These are phyloP conservation scores for Chloromonas sp. DNA, from an alignment of 163 green algal species.

Conservation along the genomic window DNA sequence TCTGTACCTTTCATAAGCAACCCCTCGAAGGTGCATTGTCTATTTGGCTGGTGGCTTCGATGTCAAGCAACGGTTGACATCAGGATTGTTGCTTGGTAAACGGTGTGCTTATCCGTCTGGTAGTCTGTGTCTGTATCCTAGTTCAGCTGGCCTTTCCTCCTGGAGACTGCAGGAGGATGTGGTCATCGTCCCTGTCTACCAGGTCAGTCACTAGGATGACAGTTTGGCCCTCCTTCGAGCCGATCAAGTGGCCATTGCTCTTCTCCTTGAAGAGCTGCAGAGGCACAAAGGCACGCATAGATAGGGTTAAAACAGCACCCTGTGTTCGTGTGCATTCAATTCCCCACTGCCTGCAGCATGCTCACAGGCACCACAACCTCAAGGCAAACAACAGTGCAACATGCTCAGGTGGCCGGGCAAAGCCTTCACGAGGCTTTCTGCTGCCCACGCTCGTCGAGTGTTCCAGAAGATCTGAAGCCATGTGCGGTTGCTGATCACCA, in stretches of 20 bases:
- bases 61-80: too few relatives aligned
- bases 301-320: background rate
- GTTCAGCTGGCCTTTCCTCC: background rate
- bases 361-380: background rate
- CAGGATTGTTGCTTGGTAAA: too few relatives aligned
- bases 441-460: background rate
- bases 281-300: background rate
- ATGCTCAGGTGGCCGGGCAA: too few relatives aligned
- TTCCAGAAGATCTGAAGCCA: background rate
- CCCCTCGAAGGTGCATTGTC: too few relatives aligned
- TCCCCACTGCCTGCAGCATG: background rate
- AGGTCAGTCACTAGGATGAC: background rate
- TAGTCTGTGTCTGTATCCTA: background rate
- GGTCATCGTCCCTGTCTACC: background rate
- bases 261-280: background rate
- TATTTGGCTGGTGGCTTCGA: too few relatives aligned
- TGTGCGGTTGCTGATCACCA: background rate
- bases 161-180: background rate
- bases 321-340: background rate
- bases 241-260: background rate
- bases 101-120: too few relatives aligned
- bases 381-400: too few relatives aligned
- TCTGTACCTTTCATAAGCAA: too few relatives aligned
- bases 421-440: background rate
- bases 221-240: background rate